Conservation (phyloP, 2,329 filamentous ascomycete species). For the Allantophomopsis lycopodina region DNA sequence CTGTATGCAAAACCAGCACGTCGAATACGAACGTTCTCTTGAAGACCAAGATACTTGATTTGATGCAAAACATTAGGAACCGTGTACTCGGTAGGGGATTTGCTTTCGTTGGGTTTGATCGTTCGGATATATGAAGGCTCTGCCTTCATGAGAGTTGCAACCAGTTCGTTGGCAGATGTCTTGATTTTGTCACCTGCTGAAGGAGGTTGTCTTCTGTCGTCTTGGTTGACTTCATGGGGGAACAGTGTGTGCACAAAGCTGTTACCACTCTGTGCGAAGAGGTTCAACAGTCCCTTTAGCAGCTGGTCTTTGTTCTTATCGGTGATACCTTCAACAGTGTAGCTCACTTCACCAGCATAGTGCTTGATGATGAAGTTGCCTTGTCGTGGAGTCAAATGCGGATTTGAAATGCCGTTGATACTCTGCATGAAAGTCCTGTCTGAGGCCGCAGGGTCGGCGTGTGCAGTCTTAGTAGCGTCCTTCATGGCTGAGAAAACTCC, state of each 20-base stretch:
- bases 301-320: conserved; percentile 99
- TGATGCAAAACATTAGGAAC: conserved; percentile 88
- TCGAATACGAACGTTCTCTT: conserved; percentile 96
- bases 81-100: conserved; percentile 89
- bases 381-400: conserved; percentile 82
- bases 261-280: conserved; percentile 76
- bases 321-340: conserved; percentile 91
- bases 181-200: conserved; percentile 96
- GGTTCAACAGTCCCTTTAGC: conserved; percentile 80
- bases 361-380: conserved; percentile 98
- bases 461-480: conserved; percentile 95
- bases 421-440: conserved; percentile 93
- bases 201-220: conserved; percentile 87
- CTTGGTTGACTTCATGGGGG: conserved; percentile 85
- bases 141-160: conserved; percentile 92
- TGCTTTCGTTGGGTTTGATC: conserved; percentile 99
- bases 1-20: conserved; percentile 94
- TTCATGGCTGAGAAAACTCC: conserved; percentile 94
- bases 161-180: conserved; percentile 83
- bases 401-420: conserved; percentile 80
- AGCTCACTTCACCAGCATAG: conserved; percentile 93
- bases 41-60: conserved; percentile 97
- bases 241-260: conserved; percentile 79
- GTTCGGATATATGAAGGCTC: conserved; percentile 97
- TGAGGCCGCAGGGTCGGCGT: conserved; percentile 86